Conservation (phyloP, 441 rosid genomes). For the Euphorbia schlechtendalii region DNA sequence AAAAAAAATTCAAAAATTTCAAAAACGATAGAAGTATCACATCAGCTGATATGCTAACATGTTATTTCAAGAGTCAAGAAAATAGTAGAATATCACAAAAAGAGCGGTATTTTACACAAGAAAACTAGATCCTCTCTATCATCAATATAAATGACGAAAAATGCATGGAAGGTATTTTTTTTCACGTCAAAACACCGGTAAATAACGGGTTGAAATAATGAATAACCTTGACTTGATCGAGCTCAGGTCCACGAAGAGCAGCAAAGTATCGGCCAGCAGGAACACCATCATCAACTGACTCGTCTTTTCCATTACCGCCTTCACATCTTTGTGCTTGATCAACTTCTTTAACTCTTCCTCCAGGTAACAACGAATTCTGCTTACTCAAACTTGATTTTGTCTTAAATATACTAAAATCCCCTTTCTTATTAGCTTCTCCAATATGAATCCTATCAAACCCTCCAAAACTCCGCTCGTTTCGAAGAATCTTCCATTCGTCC, state of each 20-base stretch:
- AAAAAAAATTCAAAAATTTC: no score
- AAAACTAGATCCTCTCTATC: no score
- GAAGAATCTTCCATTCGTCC: conserved; percentile 45
- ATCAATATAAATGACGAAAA: no score
- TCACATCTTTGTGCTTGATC: conserved; percentile 36
- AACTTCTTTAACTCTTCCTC: conserved; percentile 45
- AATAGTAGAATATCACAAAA: no score
- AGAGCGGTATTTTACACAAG: no score
- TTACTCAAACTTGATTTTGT: conserved; percentile 71
- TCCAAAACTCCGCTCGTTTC: conserved; percentile 82
- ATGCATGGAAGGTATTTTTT: no score
- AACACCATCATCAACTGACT: conserved; percentile 52
- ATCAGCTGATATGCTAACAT: no score
- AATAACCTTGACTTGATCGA: conserved; percentile 78
- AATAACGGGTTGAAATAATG: no score
- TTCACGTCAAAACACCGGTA: no score
- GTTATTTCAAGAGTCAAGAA: no score
- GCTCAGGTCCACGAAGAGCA: conserved; percentile 91
- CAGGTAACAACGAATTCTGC: conserved; percentile 71
- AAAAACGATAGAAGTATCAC: no score
- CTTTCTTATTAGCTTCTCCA: conserved; percentile 52
- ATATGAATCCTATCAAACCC: conserved; percentile 52
- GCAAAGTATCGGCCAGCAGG: conserved; percentile 96
- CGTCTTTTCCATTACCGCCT: conserved; percentile 35
- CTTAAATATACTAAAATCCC: conserved; percentile 64